phyloP scores from a whole-genome alignment of 805 yeast species.

The Wickerhamiella nectarea region DNA sequence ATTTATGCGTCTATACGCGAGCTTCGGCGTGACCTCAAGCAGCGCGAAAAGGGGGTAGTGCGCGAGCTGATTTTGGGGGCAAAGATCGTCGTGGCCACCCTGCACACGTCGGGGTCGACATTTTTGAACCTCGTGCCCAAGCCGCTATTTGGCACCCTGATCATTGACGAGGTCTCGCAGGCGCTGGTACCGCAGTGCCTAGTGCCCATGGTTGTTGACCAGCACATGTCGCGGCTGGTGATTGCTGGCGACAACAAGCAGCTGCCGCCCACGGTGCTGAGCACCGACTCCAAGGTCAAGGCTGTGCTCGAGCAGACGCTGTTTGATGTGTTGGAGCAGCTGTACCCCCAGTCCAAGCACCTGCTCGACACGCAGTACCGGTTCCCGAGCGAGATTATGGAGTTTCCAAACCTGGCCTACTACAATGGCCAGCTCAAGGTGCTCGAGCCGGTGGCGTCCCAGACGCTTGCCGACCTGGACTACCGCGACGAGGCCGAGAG shows the following conservation, averaged over 20 bases:
- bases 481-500: constrained; percentile 30
- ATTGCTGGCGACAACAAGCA: constrained; percentile 92
- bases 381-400: constrained; percentile 70
- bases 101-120: constrained; percentile 75
- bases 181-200: constrained; percentile 91
- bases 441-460: constrained; percentile 39
- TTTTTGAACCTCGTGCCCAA: constrained; percentile 21
- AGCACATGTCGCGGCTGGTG: constrained; percentile 42
- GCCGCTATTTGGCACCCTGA: constrained; percentile 56
- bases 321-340: constrained; percentile 60
- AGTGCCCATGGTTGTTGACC: constrained; percentile 72
- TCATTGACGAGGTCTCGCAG: constrained; percentile 93
- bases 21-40: constrained; percentile 54
- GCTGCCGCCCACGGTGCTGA: constrained; percentile 77
- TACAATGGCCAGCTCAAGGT: constrained; percentile 56
- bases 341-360: constrained; percentile 37
- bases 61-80: constrained; percentile 45
- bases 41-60: constrained; percentile 51
- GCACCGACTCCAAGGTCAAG: constrained; percentile 30
- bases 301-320: constrained; percentile 47
- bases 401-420: constrained; percentile 54
- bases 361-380: constrained; percentile 72
- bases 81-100: constrained; percentile 63
- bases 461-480: constrained; percentile 43
- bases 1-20: constrained; percentile 57